Base-by-base conservation (phyloP, 116 monocot genomes). In the Zostera marina region DNA sequence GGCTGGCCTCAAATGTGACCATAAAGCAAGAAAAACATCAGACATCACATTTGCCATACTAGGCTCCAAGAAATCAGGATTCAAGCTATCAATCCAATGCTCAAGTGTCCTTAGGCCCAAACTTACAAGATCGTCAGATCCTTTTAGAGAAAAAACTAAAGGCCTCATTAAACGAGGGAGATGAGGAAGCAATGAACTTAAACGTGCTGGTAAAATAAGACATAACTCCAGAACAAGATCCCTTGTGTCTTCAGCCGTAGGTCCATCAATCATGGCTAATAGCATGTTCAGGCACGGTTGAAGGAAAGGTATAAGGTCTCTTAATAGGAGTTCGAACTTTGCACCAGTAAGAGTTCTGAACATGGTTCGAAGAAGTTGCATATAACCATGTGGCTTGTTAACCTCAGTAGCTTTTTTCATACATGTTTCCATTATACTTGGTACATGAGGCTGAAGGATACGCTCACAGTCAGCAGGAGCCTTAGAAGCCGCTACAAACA, bases 11-110 rank as follows among this genome's bases (percentile, higher is more conserved):
- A 98, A 70, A 53, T 98, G 98, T 67, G 86, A 85, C 98, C 98
- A 98, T 54, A 98, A 76, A 68, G 91, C 90, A 69, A 87, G 86
- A 56, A 87, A 83, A 44, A 87, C 98, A 46, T 98, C 91, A 62
- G 98, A 87, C 81, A 98, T 98, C 16, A 87, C 82, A 83, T 79
- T 90, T 12, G 91, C 86, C 98, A 98, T 98, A 63, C 87, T 98
- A 32, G 98, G 98, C 72, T 98, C 98, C 64, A 98, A 72, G 42
- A 98, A 98, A 74, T 98, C 98, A 62, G 98, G 98, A 73, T 98
- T 98, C 52, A 98, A 70, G 62, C 98, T 98, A 49, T 98, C 98
- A 78, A 98, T 91, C 98, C 98, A 98, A 63, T 86, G 83, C 46
- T 98, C 98, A 51, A 98, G 81, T 16, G 98, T 98, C 46, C 98